Base-by-base conservation (phyloP, 2,329 filamentous ascomycete genomes). In the Pestalotiopsis sp. region DNA sequence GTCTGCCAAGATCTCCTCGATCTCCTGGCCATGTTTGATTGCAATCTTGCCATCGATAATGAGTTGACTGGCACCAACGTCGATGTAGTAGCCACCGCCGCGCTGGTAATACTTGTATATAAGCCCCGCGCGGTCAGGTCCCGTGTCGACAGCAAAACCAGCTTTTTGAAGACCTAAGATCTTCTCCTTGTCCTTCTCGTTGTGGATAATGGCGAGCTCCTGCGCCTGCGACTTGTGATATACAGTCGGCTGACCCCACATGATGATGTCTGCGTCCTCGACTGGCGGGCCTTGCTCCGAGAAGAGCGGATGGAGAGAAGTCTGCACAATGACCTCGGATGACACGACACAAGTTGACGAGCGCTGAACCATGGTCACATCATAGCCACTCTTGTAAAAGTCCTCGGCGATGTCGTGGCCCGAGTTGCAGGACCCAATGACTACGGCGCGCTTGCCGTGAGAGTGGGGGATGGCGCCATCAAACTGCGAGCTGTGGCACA, bases 241-340 rank as follows among this genome's bases (percentile, higher is more conserved):
- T 1, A 88, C 82, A 0, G 80, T 83, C 0, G 92, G 91, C 2
- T 87, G 78, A 39, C 87, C 85, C 75, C 90, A 88, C 0, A 87
- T 77, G 1, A 86, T 79, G 2, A 93, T 69, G 72, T 95, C 92
- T 0, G 88, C 88, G 59, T 93, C 91, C 36, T 93, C 90, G 4
- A 86, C 84, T 0, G 88, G 86, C 0, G 90, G 91, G 0, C 86
- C 84, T 17, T 78, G 79, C 67, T 89, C 86, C 0, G 77, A 77
- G 74, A 85, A 87, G 1, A 88, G 70, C 0, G 84, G 84, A 62
- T 84, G 85, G 5, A 92, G 78, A 1, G 82, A 79, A 25, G 90
- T 84, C 0, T 88, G 82, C 2, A 83, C 80, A 5, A 88, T 83
- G 1, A 85, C 81, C 14, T 82, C 74, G 12, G 83, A 84, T 2